phyloP scores from a whole-genome alignment of 2,329 filamentous ascomycete species.

The Sclerotinia borealis region DNA sequence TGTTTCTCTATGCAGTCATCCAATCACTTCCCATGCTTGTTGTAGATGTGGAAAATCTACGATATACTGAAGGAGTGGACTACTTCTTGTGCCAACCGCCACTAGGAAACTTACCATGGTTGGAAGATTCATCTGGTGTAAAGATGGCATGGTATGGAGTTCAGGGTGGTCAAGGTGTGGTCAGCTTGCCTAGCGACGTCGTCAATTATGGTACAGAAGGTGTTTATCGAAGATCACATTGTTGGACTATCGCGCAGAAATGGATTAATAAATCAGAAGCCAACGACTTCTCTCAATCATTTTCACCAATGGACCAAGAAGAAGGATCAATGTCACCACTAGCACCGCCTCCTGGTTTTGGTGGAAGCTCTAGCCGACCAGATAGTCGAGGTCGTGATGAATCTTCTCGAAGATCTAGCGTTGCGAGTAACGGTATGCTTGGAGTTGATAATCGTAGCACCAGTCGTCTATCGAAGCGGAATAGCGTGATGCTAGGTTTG shows the following conservation, averaged over 20 bases:
- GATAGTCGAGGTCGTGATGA: conserved; percentile 16
- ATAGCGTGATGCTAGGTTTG: conserved; percentile 28
- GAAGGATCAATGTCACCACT: conserved; percentile 19
- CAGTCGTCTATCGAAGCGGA: conserved; percentile 20
- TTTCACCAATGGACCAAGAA: neutral
- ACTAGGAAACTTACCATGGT: conserved; percentile 67
- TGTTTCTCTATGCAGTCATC: conserved; percentile 73
- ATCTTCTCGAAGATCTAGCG: conserved; percentile 9
- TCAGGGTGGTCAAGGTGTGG: conserved; percentile 57
- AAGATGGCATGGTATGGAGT: conserved; percentile 70
- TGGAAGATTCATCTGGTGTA: conserved; percentile 52
- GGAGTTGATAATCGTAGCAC: neutral
- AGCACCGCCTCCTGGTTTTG: conserved; percentile 27
- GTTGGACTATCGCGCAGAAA: conserved; percentile 57
- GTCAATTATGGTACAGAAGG: conserved; percentile 59
- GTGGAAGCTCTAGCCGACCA: conserved; percentile 19
- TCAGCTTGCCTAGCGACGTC: conserved; percentile 56
- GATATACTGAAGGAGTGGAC: conserved; percentile 65
- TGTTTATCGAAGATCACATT: conserved; percentile 62
- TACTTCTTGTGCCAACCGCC: conserved; percentile 77
- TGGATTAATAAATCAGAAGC: conserved; percentile 38
- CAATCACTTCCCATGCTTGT: conserved; percentile 74
- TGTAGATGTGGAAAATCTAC: conserved; percentile 65
- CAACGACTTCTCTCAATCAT: neutral
- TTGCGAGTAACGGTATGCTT: conserved; percentile 1